Evolutionary conservation across 495 filamentous ascomycete species (phyloP).

Genomic region (Neurospora sp.): DNA sequence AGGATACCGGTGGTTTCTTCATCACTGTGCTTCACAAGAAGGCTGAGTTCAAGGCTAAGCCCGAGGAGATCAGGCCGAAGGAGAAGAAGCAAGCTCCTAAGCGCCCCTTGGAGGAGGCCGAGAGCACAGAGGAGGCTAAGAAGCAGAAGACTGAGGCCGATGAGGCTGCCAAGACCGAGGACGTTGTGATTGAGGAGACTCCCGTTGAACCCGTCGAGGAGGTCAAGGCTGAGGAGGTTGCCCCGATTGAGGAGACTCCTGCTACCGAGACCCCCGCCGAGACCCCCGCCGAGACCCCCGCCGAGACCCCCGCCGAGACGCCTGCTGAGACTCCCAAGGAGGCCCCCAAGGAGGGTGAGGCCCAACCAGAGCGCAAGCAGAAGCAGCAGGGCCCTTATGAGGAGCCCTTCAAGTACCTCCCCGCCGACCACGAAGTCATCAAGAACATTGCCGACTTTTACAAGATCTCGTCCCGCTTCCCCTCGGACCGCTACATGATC

Average conservation of each 20-base stretch:
- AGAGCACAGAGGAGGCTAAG: constrained; percentile 28
- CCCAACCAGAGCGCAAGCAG: constrained; percentile 23
- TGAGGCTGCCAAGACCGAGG: constrained; percentile 14
- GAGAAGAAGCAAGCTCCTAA: constrained; percentile 31
- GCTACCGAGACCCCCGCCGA: constrained; percentile 8
- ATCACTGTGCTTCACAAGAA: constrained; percentile 90
- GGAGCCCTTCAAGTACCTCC: constrained; percentile 87
- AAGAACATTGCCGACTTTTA: constrained; percentile 71
- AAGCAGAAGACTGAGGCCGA: constrained; percentile 27
- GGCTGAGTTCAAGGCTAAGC: constrained; percentile 73
- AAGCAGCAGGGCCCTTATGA: constrained; percentile 47
- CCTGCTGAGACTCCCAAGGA: constrained; percentile 7
- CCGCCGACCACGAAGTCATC: constrained; percentile 61
- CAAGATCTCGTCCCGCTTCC: constrained; percentile 70
- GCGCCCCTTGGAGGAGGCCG: constrained; percentile 17
- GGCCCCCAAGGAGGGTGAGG: neutral
- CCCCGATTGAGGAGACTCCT: neutral
- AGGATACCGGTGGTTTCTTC: constrained; percentile 96
- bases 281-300: constrained; percentile 8
- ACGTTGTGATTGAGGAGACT: constrained; percentile 11
- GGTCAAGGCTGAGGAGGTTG: constrained; percentile 9
- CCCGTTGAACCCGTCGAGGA: constrained; percentile 13
- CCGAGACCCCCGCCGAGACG: constrained; percentile 11
- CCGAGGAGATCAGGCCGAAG: constrained; percentile 56
- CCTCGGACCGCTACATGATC: constrained; percentile 85